Percentiles rank a stretch among this genome's conserved stretches.
Conservation (phyloP, 1,284 basidiomycete genomes). For the Papiliotrema flavescens region DNA sequence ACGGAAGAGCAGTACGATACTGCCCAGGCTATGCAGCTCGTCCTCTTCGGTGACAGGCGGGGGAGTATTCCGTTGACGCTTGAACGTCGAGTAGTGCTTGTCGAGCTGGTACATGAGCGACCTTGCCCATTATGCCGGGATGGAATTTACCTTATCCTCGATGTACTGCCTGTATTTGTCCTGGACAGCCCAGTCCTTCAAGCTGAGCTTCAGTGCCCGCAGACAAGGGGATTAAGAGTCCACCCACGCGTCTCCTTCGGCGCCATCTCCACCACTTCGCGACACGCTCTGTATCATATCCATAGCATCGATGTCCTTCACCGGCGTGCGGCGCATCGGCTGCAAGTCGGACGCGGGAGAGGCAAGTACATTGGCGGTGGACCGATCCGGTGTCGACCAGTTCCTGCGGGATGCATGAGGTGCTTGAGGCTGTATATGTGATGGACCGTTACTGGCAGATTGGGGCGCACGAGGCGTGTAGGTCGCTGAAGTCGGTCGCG, state of each 20-base stretch:
- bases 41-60: slow-evolving; percentile 17
- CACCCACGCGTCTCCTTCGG: slow-evolving; percentile 44
- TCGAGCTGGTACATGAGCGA: slow-evolving; percentile 22
- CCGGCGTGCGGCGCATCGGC: slow-evolving; percentile 2
- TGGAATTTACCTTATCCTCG: slow-evolving; percentile 33
- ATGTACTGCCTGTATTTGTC: slow-evolving; percentile 41
- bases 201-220: slow-evolving; percentile 16
- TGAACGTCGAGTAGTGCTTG: slow-evolving; percentile 25
- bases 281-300: slow-evolving; percentile 39
- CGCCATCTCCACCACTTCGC: slow-evolving; percentile 41
- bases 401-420: slow-evolving; percentile 2
- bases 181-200: slow-evolving; percentile 41
- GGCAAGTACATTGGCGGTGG: background rate
- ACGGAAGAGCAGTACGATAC: slow-evolving; percentile 43
- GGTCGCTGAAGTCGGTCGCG: no score
- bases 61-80: slow-evolving; percentile 10
- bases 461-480: no score
- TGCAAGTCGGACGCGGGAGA: slow-evolving; percentile 11
- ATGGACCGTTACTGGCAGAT: no score
- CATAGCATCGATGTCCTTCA: slow-evolving; percentile 23
- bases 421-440: no score
- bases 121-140: background rate
- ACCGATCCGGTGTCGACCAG: background rate
- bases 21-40: slow-evolving; percentile 36
- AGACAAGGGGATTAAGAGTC: background rate